phyloP scores from a whole-genome alignment of 2,329 filamentous ascomycete genomes.

The Penicillium occitanis region DNA sequence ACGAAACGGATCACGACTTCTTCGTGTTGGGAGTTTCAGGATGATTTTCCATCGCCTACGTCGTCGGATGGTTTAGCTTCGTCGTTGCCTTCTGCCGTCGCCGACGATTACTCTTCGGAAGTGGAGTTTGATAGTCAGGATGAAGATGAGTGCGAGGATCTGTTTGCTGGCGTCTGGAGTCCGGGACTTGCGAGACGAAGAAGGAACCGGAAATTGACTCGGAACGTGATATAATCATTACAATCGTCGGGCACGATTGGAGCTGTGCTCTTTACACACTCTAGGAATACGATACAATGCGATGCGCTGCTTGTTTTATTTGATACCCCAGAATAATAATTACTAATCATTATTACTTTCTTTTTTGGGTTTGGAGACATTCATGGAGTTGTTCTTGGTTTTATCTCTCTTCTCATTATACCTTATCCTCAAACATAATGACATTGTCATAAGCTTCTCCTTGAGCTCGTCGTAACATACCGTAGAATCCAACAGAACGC shows the following conservation, averaged over 20 bases:
- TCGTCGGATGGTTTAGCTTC: background rate
- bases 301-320: background rate
- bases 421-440: background rate
- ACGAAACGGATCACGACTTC: constrained; percentile 55
- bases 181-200: constrained; percentile 50
- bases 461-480: background rate
- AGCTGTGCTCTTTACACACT: constrained; percentile 4
- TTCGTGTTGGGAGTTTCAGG: constrained; percentile 53
- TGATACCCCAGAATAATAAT: constrained; percentile 17
- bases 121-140: constrained; percentile 64
- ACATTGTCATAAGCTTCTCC: background rate
- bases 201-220: constrained; percentile 42
- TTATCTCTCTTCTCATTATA: background rate
- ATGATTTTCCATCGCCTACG: constrained; percentile 20
- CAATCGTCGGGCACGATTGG: background rate
- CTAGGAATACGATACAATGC: background rate
- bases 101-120: background rate
- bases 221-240: background rate
- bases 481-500: background rate
- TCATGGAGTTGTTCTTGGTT: background rate
- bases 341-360: background rate
- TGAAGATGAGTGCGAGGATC: constrained; percentile 65
- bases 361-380: background rate
- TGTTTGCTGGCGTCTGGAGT: constrained; percentile 64
- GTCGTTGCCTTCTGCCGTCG: background rate